Evolutionary conservation across 177 flowering plant species (phyloP).

Genomic region (Tripterygium wilfordii): DNA sequence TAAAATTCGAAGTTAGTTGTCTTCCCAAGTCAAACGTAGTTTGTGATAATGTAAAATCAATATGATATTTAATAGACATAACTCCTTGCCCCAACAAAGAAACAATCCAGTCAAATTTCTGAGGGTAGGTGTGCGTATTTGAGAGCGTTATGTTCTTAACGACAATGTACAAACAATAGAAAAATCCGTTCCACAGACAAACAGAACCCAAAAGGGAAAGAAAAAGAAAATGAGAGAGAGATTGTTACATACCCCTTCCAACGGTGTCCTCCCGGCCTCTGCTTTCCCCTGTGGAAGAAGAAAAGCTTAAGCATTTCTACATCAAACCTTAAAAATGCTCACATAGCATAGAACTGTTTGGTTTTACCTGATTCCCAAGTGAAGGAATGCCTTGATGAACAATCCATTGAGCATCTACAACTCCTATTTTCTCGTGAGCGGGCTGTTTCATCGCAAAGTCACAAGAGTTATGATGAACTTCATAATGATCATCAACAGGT

Average conservation of each 20-base stretch:
- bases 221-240: conserved; percentile 1
- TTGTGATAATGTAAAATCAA: background rate
- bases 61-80: too few relatives aligned
- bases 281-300: conserved; percentile 35
- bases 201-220: background rate
- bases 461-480: background rate
- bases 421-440: conserved; percentile 81
- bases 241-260: conserved; percentile 56
- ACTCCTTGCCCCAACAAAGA: too few relatives aligned
- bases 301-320: background rate
- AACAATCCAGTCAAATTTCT: too few relatives aligned
- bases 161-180: too few relatives aligned
- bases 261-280: conserved; percentile 46
- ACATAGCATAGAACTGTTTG: background rate
- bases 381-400: conserved; percentile 67
- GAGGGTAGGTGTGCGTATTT: too few relatives aligned
- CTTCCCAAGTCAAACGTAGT: too few relatives aligned
- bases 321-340: background rate
- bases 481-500: background rate
- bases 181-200: too few relatives aligned
- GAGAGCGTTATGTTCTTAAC: too few relatives aligned
- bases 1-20: too few relatives aligned
- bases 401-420: conserved; percentile 73
- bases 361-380: conserved; percentile 61
- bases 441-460: conserved; percentile 32